Evolutionary conservation across 805 yeast genomes (phyloP).

Genomic region (Lipomyces lipofer): DNA sequence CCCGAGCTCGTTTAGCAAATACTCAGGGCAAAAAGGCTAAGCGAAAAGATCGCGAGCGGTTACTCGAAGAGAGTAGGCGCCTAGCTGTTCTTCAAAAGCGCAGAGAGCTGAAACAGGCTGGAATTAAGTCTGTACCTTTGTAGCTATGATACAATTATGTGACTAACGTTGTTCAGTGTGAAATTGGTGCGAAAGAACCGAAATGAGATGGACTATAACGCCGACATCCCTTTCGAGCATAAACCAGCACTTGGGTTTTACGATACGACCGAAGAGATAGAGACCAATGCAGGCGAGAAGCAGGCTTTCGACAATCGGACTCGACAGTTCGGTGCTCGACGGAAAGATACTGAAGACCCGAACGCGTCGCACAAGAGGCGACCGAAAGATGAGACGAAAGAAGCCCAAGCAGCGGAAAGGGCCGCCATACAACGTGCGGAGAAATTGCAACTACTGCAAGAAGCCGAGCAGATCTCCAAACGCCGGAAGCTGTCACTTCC

Average conservation of each 20-base stretch:
- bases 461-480: conserved; percentile 41
- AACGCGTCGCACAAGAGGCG: conserved; percentile 30
- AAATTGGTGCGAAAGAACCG: conserved; percentile 48
- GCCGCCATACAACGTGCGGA: conserved; percentile 35
- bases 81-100: conserved; percentile 76
- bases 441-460: conserved; percentile 36
- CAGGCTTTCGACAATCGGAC: conserved; percentile 45
- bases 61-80: conserved; percentile 74
- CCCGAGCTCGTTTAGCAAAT: conserved; percentile 84
- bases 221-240: conserved; percentile 78
- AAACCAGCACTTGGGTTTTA: conserved; percentile 66
- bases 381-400: conserved; percentile 18
- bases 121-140: conserved; percentile 40
- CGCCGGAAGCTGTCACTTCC: conserved; percentile 44
- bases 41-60: conserved; percentile 79
- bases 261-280: conserved; percentile 63
- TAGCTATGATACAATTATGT: conserved; percentile 47
- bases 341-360: conserved; percentile 30
- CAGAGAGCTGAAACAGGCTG: conserved; percentile 78
- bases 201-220: conserved; percentile 75
- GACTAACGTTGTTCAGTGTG: conserved; percentile 20
- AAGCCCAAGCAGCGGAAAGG: conserved; percentile 33
- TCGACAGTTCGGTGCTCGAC: conserved; percentile 23
- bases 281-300: conserved; percentile 43
- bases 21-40: conserved; percentile 95